Base-by-base conservation (phyloP, 495 filamentous ascomycete species). In the Penicillium lagena region DNA sequence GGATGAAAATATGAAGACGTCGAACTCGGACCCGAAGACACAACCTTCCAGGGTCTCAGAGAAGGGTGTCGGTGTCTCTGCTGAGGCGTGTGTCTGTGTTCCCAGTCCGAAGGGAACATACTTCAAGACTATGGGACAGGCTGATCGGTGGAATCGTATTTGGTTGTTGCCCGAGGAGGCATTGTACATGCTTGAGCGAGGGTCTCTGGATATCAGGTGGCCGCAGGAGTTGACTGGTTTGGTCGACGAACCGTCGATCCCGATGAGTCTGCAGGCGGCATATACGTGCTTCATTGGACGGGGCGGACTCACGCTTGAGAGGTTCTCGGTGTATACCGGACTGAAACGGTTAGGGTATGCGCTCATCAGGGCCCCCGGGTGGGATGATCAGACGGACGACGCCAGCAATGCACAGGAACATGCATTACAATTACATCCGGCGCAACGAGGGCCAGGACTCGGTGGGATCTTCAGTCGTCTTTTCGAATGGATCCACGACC, bases 91-190 rank as follows among this genome's bases (percentile, higher is more conserved):
- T 27, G 68, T 76, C 28, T 67, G 63, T 36, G 67, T 76, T 1
- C 52, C 59, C 1, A 64, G 62, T 7, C 65, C 71, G 1, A 75
- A 68, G 42, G 81, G 81, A 0, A 59, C 66, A 12, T 63, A 70
- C 37, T 82, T 85, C 51, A 71, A 71, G 47, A 76, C 72, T 8
- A 74, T 85, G 41, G 84, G 84, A 2, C 70, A 66, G 39, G 70
- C 68, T 7, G 73, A 81, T 35, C 76, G 73, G 1, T 70, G 65
- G 50, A 73, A 80, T 22, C 74, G 73, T 38, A 54, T 89, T 14
- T 94, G 88, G 87, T 58, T 98, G 22, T 60, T 94, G n/a, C 90
- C 90, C 0, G 94, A 98, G 60, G 93, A 98, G 58, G 85, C 88
- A 7, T 66, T 98, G 39, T 97, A 88, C 60, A 55, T 95, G 36